Conservation (phyloP, 805 yeast genomes). For the Candida argentea region DNA sequence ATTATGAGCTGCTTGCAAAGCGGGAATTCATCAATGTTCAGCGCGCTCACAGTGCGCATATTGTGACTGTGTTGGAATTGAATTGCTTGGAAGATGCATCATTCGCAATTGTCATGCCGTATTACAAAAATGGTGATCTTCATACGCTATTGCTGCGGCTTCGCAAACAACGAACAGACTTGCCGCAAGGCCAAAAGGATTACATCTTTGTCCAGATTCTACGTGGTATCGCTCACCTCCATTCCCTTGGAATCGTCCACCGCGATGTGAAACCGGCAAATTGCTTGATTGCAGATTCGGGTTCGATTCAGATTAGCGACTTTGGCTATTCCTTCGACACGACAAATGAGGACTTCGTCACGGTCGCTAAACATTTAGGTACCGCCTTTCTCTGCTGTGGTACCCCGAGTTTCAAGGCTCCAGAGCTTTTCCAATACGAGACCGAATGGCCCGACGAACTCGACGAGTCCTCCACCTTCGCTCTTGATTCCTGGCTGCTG, state of each 20-base stretch:
- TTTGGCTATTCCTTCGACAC: conserved; percentile 35
- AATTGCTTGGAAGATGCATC: too few species aligned
- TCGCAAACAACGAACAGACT: conserved; percentile 21
- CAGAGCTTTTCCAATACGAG: conserved; percentile 32
- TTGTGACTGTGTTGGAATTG: background rate
- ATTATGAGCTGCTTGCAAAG: background rate
- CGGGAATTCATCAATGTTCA: background rate
- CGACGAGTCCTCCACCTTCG: conserved; percentile 8
- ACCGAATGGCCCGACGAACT: conserved; percentile 2
- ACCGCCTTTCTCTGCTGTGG: conserved; percentile 29
- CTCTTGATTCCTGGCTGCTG: conserved; percentile 42
- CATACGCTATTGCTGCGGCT: conserved; percentile 31
- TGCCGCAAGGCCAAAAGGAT: conserved; percentile 30
- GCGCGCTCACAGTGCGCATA: background rate
- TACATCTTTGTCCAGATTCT: conserved; percentile 36
- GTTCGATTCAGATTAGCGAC: conserved; percentile 37
- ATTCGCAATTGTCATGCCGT: conserved; percentile 31
- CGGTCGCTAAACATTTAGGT: background rate
- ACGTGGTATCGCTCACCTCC: conserved; percentile 35
- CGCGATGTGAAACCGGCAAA: conserved; percentile 50
- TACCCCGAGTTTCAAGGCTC: conserved; percentile 45
- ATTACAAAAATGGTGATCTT: conserved; percentile 38
- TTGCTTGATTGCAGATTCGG: conserved; percentile 34
- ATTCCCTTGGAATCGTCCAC: conserved; percentile 33
- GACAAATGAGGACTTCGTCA: conserved; percentile 5